Evolutionary conservation across 495 filamentous ascomycete genomes (phyloP), one percentile per base, ranked within the genome.

Genomic region (Aspergillus bertholletiae): DNA sequence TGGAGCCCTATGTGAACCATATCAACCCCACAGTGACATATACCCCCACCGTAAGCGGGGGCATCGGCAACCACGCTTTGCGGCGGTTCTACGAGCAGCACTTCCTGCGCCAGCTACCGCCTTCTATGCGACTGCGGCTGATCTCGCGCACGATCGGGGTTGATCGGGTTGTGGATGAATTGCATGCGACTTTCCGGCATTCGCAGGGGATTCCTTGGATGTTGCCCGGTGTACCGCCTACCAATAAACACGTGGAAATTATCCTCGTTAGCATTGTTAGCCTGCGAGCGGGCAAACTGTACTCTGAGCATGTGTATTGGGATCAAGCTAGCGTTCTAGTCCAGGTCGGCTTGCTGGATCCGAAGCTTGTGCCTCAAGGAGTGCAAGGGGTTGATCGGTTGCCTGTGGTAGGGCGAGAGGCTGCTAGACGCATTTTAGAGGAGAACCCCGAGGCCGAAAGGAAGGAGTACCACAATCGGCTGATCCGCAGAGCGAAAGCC

Each of bases 281-380:
- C 53, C 72, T 94, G 46, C 77, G 89, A 13, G 89, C 81, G 2
- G 87, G 87, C 5, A 82, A 83, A 46, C 73, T 96, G 4, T 91
- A 84, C 63, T 85, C 88, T 49, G 91, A 96, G 68, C 87, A 93
- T 60, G 84, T 92, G 17, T 86, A 88, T 58, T 96, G 90, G 90
- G 92, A 96, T 62, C 90, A 96, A 65, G 89, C 87, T 1, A 86
- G 82, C 15, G 86, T 93, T 2, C 70, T 96, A 0, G 79, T 86
- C 18, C 91, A 96, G 68, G 70, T 90, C 0, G 90, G 90, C 0
- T 64, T 95, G 44, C 63, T 96, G 34, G 82, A 90, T 77, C 85
- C 62, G 58, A 87, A 75, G 68, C 67, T 80, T 11, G 69, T 84
- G 7, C 75, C 79, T 1, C 51, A 63, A 22, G 66, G 70, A 7